Evolutionary conservation across 805 yeast genomes (phyloP), one percentile per base, ranked within the genome.

Genomic region (Scheffersomyces ergatensis): DNA sequence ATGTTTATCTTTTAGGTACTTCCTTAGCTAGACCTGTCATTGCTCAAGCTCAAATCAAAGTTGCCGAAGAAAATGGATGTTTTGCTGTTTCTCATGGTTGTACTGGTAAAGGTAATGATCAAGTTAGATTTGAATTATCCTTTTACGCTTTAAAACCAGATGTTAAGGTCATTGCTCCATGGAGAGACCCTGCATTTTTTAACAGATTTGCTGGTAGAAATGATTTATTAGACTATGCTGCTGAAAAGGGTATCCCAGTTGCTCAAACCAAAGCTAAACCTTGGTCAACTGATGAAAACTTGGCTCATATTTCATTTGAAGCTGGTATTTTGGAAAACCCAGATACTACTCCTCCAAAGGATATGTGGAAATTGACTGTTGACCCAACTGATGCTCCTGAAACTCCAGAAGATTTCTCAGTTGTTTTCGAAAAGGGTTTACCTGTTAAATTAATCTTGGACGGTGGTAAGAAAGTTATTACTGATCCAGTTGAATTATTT

Each of bases 271-370:
- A 89, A 70, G 89, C 98, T 51, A 93, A 93, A 77, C 99, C 99
- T 55, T 93, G 99, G 99, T 90, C 98, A 27, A 93, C 99, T 43
- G 99, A 93, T 67, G 99, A 93, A 76, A 93, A 93, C 80, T 75
- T 92, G 82, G 99, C 98, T 35, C 99, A 93, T 72, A 93, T 93
- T 67, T 92, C 98, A 30, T 93, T 87, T 67, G 99, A 93, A 77
- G 99, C 99, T 50, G 99, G 99, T 72, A 93, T 93, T 54, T 81
- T 93, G 60, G 99, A 93, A 74, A 96, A 93, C 73, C 99, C 99
- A 62, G 87, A 93, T 68, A 83, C 92, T 55, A 93, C 99, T 39
- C 99, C 99, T 50, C 99, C 99, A 72, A 92, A 90, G 76, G 99
- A 93, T 68, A 93, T 93, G 99, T 93, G 99, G 99, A 93, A 93